phyloP scores from a whole-genome alignment of 225 moss, liverwort and hornwort genomes.

The Antitrichia curtipendula region DNA sequence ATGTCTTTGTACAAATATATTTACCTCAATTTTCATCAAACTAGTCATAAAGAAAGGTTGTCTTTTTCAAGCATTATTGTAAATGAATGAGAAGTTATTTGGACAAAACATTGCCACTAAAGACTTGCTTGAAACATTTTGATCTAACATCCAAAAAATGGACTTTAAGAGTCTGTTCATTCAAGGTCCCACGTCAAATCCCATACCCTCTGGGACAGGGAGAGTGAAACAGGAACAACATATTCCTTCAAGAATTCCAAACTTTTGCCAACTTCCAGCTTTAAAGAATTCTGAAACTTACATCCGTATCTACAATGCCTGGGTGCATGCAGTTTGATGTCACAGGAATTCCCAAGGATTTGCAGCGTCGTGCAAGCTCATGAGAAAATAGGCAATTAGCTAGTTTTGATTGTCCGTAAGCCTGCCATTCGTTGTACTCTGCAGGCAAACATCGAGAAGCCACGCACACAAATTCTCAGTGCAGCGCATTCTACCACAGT shows the following conservation, averaged over 20 bases:
- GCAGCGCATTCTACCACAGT: neutral
- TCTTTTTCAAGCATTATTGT: too few relatives aligned
- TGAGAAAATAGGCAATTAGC: conserved; percentile 70
- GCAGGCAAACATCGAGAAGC: neutral
- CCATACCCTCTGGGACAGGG: too few relatives aligned
- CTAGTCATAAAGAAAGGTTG: too few relatives aligned
- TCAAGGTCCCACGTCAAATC: neutral
- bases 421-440: conserved; percentile 67
- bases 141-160: neutral
- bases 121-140: neutral
- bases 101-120: too few relatives aligned
- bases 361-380: conserved; percentile 62
- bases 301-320: conserved; percentile 71
- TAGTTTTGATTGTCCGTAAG: conserved; percentile 84
- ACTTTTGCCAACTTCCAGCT: neutral
- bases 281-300: neutral
- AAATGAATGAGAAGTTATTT: too few relatives aligned
- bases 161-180: neutral
- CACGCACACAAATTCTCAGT: neutral
- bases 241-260: neutral
- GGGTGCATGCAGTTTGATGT: conserved; percentile 84
- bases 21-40: too few relatives aligned
- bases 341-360: conserved; percentile 45
- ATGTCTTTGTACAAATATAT: too few relatives aligned
- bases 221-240: neutral